Percentiles rank a stretch among this genome's conserved stretches.
Evolutionary conservation across 1,139 yeast genomes (phyloP).

Genomic region (Protomyces inundatus): DNA sequence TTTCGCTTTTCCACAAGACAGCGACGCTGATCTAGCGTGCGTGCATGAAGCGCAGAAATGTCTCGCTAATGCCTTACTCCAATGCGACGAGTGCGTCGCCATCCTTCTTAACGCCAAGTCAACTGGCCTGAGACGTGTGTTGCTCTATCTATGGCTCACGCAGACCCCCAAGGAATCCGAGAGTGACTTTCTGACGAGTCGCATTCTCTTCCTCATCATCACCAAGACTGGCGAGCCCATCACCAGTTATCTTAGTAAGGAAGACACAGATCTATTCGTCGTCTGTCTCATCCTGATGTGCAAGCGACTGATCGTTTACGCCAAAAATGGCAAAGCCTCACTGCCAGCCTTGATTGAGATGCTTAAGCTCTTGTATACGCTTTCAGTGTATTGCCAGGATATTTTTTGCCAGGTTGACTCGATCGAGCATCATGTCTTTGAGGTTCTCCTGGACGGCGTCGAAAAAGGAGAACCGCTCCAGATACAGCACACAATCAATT

Average conservation of each 20-base stretch:
- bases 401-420: neutral
- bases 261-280: neutral
- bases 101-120: neutral
- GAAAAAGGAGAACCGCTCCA: neutral
- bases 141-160: neutral
- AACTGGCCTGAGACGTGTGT: neutral
- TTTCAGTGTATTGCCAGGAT: neutral
- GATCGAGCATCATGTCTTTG: neutral
- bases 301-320: neutral
- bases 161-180: too few species aligned
- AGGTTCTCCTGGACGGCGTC: neutral
- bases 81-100: constrained; percentile 3
- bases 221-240: neutral
- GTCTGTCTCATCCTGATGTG: too few species aligned
- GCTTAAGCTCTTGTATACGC: neutral
- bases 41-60: constrained; percentile 22
- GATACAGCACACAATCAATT: neutral
- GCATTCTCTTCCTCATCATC: neutral
- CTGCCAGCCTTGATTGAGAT: neutral
- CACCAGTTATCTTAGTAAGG: neutral
- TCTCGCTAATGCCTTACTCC: constrained; percentile 25
- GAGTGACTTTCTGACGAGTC: neutral
- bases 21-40: neutral
- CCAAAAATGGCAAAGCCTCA: too few species aligned
- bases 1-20: neutral